Conservation (phyloP, 352 stramenopile genomes). For the Phytophthora chlamydospora region DNA sequence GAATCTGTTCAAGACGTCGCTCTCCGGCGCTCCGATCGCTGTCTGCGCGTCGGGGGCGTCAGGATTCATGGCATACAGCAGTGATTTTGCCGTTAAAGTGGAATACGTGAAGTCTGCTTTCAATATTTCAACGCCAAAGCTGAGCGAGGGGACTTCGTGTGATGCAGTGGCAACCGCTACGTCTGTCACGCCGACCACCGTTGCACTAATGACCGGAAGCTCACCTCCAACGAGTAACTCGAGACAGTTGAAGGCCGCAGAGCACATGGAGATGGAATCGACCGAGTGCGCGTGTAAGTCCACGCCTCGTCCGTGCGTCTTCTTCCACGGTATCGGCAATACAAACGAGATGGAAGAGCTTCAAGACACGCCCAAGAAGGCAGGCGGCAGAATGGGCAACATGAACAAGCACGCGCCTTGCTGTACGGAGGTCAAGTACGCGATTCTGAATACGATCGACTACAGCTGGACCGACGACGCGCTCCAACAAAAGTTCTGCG, state of each 20-base stretch:
- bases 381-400: conserved; percentile 21
- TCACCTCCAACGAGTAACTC: conserved; percentile 1
- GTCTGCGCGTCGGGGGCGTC: conserved; percentile 26
- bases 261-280: conserved; percentile 16
- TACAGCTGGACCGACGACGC: conserved; percentile 19
- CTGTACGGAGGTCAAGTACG: conserved; percentile 28
- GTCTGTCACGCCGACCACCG: conserved; percentile 12
- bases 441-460: conserved; percentile 26
- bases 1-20: conserved; percentile 35
- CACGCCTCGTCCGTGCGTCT: conserved; percentile 27
- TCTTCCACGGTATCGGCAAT: conserved; percentile 27
- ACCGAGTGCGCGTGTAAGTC: conserved; percentile 25
- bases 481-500: conserved; percentile 28
- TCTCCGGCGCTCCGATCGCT: conserved; percentile 30
- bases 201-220: conserved; percentile 23
- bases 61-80: conserved; percentile 37
- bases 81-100: conserved; percentile 40
- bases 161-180: conserved; percentile 1
- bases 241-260: conserved; percentile 13
- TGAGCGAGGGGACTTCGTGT: conserved; percentile 10
- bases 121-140: neutral
- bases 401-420: conserved; percentile 28
- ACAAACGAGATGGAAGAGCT: conserved; percentile 23
- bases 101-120: conserved; percentile 25
- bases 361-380: conserved; percentile 20